phyloP scores from a whole-genome alignment of 2,329 filamentous ascomycete genomes.

The Apiospora phragmitis region DNA sequence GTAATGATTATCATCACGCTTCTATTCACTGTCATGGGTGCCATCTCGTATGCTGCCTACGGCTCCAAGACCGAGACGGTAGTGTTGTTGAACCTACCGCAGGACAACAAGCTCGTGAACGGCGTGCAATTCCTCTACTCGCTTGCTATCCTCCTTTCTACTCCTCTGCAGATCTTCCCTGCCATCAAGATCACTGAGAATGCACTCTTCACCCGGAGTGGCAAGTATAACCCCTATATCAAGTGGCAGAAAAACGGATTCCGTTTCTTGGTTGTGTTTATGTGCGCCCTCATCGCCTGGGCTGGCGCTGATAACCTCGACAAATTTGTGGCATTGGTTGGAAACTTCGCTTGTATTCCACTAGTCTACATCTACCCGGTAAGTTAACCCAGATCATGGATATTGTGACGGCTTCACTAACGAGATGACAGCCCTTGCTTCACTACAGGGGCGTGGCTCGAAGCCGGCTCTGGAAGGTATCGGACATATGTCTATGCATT shows the following conservation, averaged over 20 bases:
- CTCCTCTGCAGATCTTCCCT: slow-evolving; percentile 94
- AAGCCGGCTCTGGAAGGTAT: slow-evolving; percentile 63
- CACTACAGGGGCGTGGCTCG: slow-evolving; percentile 81
- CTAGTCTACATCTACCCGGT: slow-evolving; percentile 97
- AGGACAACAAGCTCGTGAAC: slow-evolving; percentile 94
- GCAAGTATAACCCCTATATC: slow-evolving; percentile 97
- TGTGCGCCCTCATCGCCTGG: slow-evolving; percentile 89
- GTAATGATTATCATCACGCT: slow-evolving; percentile 96
- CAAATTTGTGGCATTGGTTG: slow-evolving; percentile 95
- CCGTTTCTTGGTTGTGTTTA: slow-evolving; percentile 86
- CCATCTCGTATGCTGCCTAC: slow-evolving; percentile 93
- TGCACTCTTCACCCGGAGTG: slow-evolving; percentile 87
- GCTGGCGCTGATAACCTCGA: slow-evolving; percentile 89
- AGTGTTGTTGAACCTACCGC: slow-evolving; percentile 91
- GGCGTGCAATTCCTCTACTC: slow-evolving; percentile 96
- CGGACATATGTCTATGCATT: slow-evolving; percentile 75
- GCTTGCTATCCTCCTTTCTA: slow-evolving; percentile 93
- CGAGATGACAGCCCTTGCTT: slow-evolving; percentile 71
- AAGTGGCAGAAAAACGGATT: slow-evolving; percentile 99
- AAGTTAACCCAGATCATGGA: slow-evolving; percentile 48
- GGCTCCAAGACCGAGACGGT: slow-evolving; percentile 95
- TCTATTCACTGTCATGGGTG: slow-evolving; percentile 88
- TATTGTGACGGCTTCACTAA: slow-evolving; percentile 30
- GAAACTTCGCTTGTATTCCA: slow-evolving; percentile 96
- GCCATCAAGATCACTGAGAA: slow-evolving; percentile 97